Evolutionary conservation across 495 filamentous ascomycete species (phyloP).

Genomic region (Hypoxylon intermedium): DNA sequence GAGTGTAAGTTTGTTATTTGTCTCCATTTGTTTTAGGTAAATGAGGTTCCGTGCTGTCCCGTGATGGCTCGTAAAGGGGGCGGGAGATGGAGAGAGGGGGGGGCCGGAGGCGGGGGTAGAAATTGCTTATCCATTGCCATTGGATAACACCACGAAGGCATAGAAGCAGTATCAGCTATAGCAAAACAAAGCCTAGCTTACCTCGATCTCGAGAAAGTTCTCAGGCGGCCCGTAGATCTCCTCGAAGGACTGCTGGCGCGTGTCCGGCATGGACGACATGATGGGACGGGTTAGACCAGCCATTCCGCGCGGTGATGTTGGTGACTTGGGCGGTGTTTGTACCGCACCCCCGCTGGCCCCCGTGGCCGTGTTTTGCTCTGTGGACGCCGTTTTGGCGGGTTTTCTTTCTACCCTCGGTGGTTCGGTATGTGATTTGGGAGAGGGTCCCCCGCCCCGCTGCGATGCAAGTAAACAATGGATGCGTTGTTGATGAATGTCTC

Average conservation of each 20-base stretch:
- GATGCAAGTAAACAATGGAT: no score
- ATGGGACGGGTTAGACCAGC: constrained; percentile 59
- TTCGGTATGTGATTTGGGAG: constrained; percentile 5
- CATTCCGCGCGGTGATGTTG: constrained; percentile 44
- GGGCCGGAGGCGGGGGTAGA: neutral
- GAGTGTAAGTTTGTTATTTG: no score
- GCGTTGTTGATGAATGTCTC: no score
- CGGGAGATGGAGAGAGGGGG: neutral
- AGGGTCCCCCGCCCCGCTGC: no score
- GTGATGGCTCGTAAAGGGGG: constrained; percentile 9
- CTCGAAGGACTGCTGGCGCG: constrained; percentile 92
- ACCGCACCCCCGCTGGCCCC: constrained; percentile 31
- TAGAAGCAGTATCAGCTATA: no score
- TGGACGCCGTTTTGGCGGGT: constrained; percentile 50
- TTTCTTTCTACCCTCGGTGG: constrained; percentile 21
- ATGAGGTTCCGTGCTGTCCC: constrained; percentile 14
- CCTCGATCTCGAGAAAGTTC: constrained; percentile 98
- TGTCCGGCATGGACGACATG: constrained; percentile 84
- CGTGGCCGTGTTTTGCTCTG: constrained; percentile 34
- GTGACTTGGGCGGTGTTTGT: constrained; percentile 42
- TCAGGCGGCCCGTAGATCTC: constrained; percentile 99
- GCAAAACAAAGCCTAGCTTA: constrained; percentile 49
- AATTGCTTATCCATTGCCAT: neutral
- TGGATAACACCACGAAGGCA: neutral
- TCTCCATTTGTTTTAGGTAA: no score